Evolutionary conservation across 257 asterid species (phyloP), one percentile per base, ranked within the genome.

Genomic region (Nicotiana otophora): DNA sequence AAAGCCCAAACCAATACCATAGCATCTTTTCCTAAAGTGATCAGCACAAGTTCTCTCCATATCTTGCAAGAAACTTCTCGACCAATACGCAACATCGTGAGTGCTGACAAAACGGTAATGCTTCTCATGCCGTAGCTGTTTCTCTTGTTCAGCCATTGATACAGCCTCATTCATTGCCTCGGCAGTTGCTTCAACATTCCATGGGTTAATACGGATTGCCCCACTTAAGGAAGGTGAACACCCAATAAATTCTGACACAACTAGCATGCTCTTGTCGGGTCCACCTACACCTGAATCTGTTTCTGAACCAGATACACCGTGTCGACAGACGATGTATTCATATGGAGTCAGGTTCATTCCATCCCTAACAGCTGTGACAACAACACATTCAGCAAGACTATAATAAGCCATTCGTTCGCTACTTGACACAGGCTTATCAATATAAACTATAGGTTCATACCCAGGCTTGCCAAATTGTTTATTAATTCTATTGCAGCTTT

Each of bases 281-380:
- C 94, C 95, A 85, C 76, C 82, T 88, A 87, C 84, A 58, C 86
- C 89, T 26, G 91, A 89, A 77, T 82, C 90, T 60, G 87, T 80
- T 78, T 87, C 95, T 23, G 87, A 89, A 69, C 89, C 88, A 63
- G 92, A 78, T 67, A 91, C 81, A 31, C 97, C 97, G 87, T 94
- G 91, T 86, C 98, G 88, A 82, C 97, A 92, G 46, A 92, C 97
- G 81, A 92, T 91, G 90, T 94, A 94, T 83, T 94, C 97, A 39
- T 94, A 94, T 65, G 98, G 98, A 63, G 97, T 93, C 86, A 94
- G 88, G 86, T 94, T 94, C 98, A 94, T 91, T 85, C 98, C 98
- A 86, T 94, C 98, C 81, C 98, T 83, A 77, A 94, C 98, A 10
- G 98, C 98, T 46, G 98, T 92, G 83, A 94, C 98, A 79, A 91